Evolutionary conservation across 768 basidiomycete genomes (phyloP), one percentile per base, ranked within the genome.

Genomic region (Mycena kentingensis): DNA sequence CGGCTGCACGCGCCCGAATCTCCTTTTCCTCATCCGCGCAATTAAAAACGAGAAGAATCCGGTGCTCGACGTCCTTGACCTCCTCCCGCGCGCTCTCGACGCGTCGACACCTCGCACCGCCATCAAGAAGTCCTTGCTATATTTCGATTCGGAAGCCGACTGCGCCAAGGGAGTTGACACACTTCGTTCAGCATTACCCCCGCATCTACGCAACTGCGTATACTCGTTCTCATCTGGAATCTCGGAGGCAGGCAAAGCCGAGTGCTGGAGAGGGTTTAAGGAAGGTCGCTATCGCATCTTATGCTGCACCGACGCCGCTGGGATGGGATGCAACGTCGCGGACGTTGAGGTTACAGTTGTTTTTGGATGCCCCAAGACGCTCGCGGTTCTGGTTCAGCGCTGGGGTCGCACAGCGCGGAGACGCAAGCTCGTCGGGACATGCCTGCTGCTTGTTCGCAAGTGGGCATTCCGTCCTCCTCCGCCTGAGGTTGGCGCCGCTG

Each of bases 301-400:
- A 7, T 65, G 63, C 32, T 62, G 62, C 3, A 68, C 66, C 8
- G 68, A 70, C 57, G 68, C 67, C 10, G 68, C 68, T 4, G 65
- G 67, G 18, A 70, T 70, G 67, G 68, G 68, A 8, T 68, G 67
- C 36, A 67, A 67, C 46, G 56, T 67, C 4, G 51, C 62, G 1
- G 61, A 70, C 43, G 43, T 70, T 28, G 22, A 64, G 21, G 57
- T 55, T 49, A 57, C 62, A 12, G 54, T 63, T 2, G 51, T 61
- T 3, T 65, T 68, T 52, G 64, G 58, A 15, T 52, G 61, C 15
- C 62, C 64, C 7, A 52, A 36, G 28, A 55, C 62, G 4, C 34
- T 64, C 5, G 39, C 57, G 3, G 43, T 54, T 4, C 49, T 64
- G 2, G 34, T 38, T 24, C 64, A 64, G 52, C 50, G 65, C 0